Percentiles rank a stretch among this genome's conserved stretches.
Conservation (phyloP, 2,329 filamentous ascomycete genomes). For the Ceratocystis cacaofunesta region DNA sequence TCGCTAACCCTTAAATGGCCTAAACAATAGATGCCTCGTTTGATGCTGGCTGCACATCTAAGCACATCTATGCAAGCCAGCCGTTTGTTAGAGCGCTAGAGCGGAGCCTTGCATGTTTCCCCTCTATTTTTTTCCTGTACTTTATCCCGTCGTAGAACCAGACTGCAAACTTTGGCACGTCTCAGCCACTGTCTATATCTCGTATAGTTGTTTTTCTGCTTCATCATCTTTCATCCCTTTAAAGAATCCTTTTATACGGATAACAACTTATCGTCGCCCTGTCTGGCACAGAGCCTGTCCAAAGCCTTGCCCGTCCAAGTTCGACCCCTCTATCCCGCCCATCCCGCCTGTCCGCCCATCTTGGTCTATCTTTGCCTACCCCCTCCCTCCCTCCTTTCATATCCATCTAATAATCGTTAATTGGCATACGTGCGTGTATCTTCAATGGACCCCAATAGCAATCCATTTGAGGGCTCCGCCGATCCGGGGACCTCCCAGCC, state of each 20-base stretch:
- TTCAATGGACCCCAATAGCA: constrained; percentile 9
- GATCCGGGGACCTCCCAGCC: neutral
- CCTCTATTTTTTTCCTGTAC: neutral
- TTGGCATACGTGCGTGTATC: neutral
- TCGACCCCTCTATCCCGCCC: neutral
- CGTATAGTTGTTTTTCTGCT: neutral
- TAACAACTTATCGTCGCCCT: neutral
- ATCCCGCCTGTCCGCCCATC: neutral
- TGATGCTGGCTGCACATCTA: neutral
- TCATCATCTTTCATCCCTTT: neutral
- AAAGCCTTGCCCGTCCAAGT: neutral
- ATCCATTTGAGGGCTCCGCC: neutral
- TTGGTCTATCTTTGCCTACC: neutral
- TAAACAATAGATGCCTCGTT: neutral
- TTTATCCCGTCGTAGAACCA: neutral
- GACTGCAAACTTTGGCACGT: neutral
- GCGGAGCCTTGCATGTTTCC: neutral
- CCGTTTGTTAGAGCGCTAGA: neutral
- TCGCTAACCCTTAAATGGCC: too few relatives aligned
- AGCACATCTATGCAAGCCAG: neutral
- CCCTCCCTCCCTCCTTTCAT: too few relatives aligned
- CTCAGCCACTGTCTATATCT: neutral
- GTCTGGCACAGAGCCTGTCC: neutral
- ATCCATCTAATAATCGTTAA: neutral
- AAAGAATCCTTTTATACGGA: neutral